Evolutionary conservation across 129 eudicot genomes (phyloP), one percentile per base, ranked within the genome.

Genomic region (Ambrosia artemisiifolia): DNA sequence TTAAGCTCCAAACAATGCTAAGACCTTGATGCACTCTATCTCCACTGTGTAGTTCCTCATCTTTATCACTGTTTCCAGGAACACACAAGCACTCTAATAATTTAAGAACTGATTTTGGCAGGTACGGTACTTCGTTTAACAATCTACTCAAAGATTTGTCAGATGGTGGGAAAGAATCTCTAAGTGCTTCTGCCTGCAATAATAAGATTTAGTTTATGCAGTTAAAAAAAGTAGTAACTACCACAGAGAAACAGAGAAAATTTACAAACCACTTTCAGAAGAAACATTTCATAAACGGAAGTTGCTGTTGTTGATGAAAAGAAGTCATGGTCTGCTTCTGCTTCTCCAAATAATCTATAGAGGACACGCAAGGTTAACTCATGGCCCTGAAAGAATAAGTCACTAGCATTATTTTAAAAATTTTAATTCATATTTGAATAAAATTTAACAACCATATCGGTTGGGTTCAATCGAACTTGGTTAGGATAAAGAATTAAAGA

Each of bases 1-100:
- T 88, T 74, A 95, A 81, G 85, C 84, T 95, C 99, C 99, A 95
- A 28, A 88, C 91, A 68, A 84, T 73, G 71, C 93, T 90, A 40
- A 95, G 99, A 71, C 99, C 99, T 87, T 95, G 99, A 67, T 90
- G 88, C 50, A 95, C 97, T 72, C 99, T 81, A 77, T 95, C 99
- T 63, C 93, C 96, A 73, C 86, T 84, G 20, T 63, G 95, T 73
- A 86, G 44, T 64, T 85, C 95, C 81, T 83, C 97, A 63, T 87
- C 86, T 71, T 76, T 84, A 63, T 86, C 87, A 77, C 85, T 71
- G 47, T 46, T 66, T 56, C 90, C 93, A 81, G 99, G 99, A 77
- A 79, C 90, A 70, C 99, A 95, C 80, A 95, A 79, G 70, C 83
- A 56, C 77, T 95, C 97, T 67, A 95, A 72, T 84, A 95, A 72